Conservation (phyloP, 495 filamentous ascomycete genomes). For the Chlorociboria aeruginascens region DNA sequence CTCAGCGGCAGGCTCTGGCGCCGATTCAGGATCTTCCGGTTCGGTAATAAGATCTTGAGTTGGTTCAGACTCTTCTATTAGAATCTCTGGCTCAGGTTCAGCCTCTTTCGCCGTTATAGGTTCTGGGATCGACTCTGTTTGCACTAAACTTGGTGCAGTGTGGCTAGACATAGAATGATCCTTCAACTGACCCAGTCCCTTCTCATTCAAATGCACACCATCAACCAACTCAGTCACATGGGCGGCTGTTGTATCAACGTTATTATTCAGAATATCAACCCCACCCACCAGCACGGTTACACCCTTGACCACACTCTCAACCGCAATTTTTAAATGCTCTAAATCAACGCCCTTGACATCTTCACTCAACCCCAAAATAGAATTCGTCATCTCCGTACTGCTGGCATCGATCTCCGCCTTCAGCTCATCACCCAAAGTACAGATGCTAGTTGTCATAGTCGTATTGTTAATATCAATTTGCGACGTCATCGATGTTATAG, state of each 20-base stretch:
- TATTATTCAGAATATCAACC: conserved; percentile 3
- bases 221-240: background rate
- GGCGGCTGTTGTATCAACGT: background rate
- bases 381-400: conserved; percentile 8
- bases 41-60: too few relatives aligned
- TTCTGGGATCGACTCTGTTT: background rate
- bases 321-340: background rate
- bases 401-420: conserved; percentile 16
- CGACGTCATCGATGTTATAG: conserved; percentile 1
- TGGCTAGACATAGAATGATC: background rate
- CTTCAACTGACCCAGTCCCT: conserved; percentile 3
- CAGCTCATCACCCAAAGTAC: conserved; percentile 12
- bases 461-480: conserved; percentile 16
- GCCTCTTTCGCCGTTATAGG: background rate
- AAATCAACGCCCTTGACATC: conserved; percentile 9
- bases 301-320: background rate
- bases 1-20: too few relatives aligned
- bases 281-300: background rate
- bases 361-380: conserved; percentile 1
- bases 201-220: conserved; percentile 5
- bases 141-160: background rate
- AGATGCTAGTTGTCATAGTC: conserved; percentile 12
- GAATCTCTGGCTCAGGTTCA: background rate
- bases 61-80: too few relatives aligned
- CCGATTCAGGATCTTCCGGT: background rate